These are phyloP conservation scores for Teunomyces panamensis DNA, from an alignment of 805 yeast genomes.

Conservation along the genomic window DNA sequence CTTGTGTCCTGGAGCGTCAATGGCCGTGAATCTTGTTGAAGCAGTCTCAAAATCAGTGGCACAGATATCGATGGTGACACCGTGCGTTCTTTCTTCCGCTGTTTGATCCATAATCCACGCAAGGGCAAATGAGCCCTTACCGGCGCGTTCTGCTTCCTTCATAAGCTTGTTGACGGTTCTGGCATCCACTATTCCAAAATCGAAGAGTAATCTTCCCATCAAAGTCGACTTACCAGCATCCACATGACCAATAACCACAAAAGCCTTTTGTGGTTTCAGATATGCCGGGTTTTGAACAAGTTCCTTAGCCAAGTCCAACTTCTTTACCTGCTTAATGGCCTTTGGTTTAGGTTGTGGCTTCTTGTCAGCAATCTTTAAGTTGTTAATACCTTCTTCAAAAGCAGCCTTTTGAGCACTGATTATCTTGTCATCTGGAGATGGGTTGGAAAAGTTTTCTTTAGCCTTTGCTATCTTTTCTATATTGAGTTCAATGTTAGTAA, in stretches of 20 bases:
- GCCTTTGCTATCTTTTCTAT: slow-evolving; percentile 37
- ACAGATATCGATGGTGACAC: slow-evolving; percentile 77
- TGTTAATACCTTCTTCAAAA: slow-evolving; percentile 30
- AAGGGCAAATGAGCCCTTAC: slow-evolving; percentile 76
- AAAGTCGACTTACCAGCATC: slow-evolving; percentile 84
- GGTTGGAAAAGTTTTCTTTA: slow-evolving; percentile 54
- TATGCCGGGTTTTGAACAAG: slow-evolving; percentile 28
- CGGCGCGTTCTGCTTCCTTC: slow-evolving; percentile 62
- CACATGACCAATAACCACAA: slow-evolving; percentile 82
- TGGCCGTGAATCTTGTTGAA: slow-evolving; percentile 57
- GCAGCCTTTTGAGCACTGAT: slow-evolving; percentile 54
- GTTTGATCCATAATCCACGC: slow-evolving; percentile 89
- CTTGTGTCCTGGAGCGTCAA: slow-evolving; percentile 83
- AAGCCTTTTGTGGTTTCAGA: slow-evolving; percentile 57
- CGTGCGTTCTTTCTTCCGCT: slow-evolving; percentile 67
- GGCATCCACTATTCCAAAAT: slow-evolving; percentile 63
- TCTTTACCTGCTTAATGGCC: slow-evolving; percentile 41
- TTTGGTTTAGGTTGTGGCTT: slow-evolving; percentile 11
- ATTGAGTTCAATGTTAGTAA: slow-evolving; percentile 41
- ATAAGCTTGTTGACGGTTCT: slow-evolving; percentile 60
- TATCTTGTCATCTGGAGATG: slow-evolving; percentile 82
- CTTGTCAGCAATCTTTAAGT: slow-evolving; percentile 19
- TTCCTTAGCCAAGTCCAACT: slow-evolving; percentile 42
- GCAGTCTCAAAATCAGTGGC: slow-evolving; percentile 63
- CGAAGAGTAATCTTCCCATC: slow-evolving; percentile 70